Evolutionary conservation across 1,284 basidiomycete species (phyloP), one percentile per base, ranked within the genome.

Genomic region (Puccinia polysora): DNA sequence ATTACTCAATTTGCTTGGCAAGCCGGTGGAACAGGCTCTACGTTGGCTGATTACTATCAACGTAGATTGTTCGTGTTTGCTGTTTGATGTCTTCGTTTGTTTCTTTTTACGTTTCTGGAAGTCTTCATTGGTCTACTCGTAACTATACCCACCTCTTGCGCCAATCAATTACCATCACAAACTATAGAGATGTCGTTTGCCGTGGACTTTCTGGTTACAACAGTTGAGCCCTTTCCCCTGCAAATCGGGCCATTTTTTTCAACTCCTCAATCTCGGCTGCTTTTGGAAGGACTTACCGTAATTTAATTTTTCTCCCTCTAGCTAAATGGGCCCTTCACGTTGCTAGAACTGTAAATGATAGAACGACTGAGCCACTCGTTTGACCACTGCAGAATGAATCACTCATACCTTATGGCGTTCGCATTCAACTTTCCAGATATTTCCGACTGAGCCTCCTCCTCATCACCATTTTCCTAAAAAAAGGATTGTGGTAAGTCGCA

Each of bases 1-100:
- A 63, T 72, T 36, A 72, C 69, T 10, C 69, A 72, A 64, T 62
- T 55, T n/a, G 47, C 69, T 8, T 72, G 69, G 69, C 59, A 72
- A 43, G 28, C 25, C 28, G 69, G 69, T 30, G 69, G 69, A 2
- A 55, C 52, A 10, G 69, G 69, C 49, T 25, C 69, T n/a, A 25
- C 25, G 15, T 43, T 72, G 30, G 69, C 69, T 28, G 14, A 72
- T 47, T 40, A 32, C 32, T 72, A 72, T 25, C 59, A 63, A 32
- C 59, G 69, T 28, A 72, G 52, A 72, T 63, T 72, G 69, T 72
- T 52, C 52, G 52, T n/a, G 30, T 32, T 45, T 38, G 4, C 30
- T 38, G 15, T 23, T 23, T 34, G 28, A 12, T 28, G 14, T 18
- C 18, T 43, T 43, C 40, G 18, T 43, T 43, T 8, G 40, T 43